Evolutionary conservation across 805 yeast species (phyloP).

Genomic region (Lachancea sp.): DNA sequence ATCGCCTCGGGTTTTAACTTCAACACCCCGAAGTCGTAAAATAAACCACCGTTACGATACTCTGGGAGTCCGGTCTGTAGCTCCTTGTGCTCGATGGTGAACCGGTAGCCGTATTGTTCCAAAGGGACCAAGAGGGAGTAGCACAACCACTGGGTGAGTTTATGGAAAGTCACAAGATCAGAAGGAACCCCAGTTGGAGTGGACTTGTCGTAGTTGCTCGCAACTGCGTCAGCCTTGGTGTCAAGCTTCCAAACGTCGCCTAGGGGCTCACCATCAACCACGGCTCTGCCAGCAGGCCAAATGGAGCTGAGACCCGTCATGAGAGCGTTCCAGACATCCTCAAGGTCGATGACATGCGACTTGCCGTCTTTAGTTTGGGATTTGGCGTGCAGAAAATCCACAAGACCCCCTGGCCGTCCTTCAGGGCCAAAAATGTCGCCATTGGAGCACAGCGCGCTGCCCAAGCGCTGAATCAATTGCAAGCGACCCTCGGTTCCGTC

Average conservation of each 20-base stretch:
- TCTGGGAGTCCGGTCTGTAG: conserved; percentile 54
- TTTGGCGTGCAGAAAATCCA: conserved; percentile 39
- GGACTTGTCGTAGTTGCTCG: conserved; percentile 26
- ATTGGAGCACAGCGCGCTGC: conserved; percentile 38
- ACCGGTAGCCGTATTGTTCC: conserved; percentile 37
- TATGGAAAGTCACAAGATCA: conserved; percentile 54
- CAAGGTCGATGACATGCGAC: conserved; percentile 35
- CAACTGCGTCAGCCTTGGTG: conserved; percentile 25
- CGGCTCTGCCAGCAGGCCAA: conserved; percentile 57
- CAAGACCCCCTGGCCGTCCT: conserved; percentile 48
- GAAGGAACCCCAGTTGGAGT: conserved; percentile 26
- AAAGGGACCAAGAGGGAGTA: conserved; percentile 54
- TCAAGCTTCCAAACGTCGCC: conserved; percentile 59
- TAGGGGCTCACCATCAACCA: conserved; percentile 43
- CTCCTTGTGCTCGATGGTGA: conserved; percentile 34
- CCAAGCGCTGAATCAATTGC: conserved; percentile 41
- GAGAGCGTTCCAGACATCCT: conserved; percentile 47
- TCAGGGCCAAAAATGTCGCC: conserved; percentile 40
- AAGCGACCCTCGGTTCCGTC: conserved; percentile 52
- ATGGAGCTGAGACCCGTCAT: conserved; percentile 52
- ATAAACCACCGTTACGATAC: conserved; percentile 58
- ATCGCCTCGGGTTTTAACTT: conserved; percentile 39
- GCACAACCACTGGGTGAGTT: conserved; percentile 61
- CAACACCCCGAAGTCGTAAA: conserved; percentile 50
- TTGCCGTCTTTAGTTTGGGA: not conserved